phyloP scores from a whole-genome alignment of 169 alveolate genomes.

The Fabrea salina region DNA sequence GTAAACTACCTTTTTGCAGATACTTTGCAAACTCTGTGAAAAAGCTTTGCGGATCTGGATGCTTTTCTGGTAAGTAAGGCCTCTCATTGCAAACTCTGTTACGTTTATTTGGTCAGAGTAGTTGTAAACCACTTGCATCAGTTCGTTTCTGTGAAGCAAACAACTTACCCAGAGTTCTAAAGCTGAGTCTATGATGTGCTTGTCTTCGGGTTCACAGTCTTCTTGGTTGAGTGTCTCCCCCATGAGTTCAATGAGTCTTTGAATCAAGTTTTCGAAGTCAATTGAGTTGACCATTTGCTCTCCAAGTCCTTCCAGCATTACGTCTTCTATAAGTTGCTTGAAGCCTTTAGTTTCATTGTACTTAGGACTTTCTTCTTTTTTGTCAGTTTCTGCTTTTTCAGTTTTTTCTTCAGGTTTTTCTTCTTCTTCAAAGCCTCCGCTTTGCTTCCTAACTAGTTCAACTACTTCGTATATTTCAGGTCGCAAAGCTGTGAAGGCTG shows the following conservation, averaged over 20 bases:
- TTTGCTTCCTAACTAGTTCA: conserved; percentile 42
- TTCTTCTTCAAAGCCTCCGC: conserved; percentile 17
- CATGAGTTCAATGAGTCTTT: conserved; percentile 34
- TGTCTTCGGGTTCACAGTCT: conserved; percentile 56
- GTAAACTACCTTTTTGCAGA: background rate
- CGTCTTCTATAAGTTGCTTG: conserved; percentile 30
- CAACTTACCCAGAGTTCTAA: conserved; percentile 44
- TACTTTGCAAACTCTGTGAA: background rate
- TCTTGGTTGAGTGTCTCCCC: conserved; percentile 23
- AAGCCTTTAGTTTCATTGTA: conserved; percentile 22
- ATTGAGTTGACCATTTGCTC: conserved; percentile 24
- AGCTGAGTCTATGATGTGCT: conserved; percentile 51
- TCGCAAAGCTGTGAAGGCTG: conserved; percentile 58
- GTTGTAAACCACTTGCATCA: conserved; percentile 22
- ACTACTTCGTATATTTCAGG: conserved; percentile 43
- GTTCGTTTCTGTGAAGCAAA: conserved; percentile 24
- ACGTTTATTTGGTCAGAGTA: background rate
- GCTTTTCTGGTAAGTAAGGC: conserved; percentile 22
- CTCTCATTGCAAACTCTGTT: background rate
- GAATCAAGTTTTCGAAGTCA: conserved; percentile 32
- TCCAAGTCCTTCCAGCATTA: conserved; percentile 30
- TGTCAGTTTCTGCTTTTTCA: conserved; percentile 30
- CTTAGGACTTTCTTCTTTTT: conserved; percentile 18
- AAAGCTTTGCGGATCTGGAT: conserved; percentile 45
- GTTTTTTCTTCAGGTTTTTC: conserved; percentile 4